Conservation (phyloP, 768 basidiomycete species). For the Kwoniella dendrophila region DNA sequence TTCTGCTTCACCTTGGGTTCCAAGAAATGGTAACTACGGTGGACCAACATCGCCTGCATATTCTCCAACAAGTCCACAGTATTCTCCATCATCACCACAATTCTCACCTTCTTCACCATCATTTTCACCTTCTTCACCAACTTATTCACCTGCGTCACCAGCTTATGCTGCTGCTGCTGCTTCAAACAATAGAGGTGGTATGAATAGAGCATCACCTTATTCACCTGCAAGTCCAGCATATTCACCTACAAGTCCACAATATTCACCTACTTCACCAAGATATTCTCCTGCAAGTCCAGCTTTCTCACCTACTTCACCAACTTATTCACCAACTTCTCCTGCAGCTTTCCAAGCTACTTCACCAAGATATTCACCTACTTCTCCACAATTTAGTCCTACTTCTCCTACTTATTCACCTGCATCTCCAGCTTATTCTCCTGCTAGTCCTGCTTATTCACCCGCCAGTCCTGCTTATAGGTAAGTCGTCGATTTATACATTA, state of each 20-base stretch:
- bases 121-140: conserved; percentile 52
- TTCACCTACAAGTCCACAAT: conserved; percentile 50
- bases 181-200: conserved; percentile 17
- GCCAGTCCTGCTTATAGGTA: conserved; percentile 73
- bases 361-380: conserved; percentile 68
- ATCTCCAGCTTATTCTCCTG: conserved; percentile 87
- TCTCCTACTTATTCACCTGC: conserved; percentile 82
- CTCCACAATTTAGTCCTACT: no score
- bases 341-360: conserved; percentile 48
- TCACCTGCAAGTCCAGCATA: conserved; percentile 48
- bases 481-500: conserved; percentile 19
- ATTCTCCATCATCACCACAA: conserved; percentile 51
- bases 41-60: conserved; percentile 50
- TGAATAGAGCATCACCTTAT: conserved; percentile 36
- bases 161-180: conserved; percentile 32
- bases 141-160: conserved; percentile 58
- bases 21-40: conserved; percentile 64
- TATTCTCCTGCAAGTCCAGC: conserved; percentile 29
- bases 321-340: conserved; percentile 50
- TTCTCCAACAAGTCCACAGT: conserved; percentile 52
- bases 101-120: conserved; percentile 51
- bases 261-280: conserved; percentile 29
- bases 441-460: conserved; percentile 90
- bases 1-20: conserved; percentile 86
- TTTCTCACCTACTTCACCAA: conserved; percentile 53